These are phyloP conservation scores for Rhinocladiella mackenziei DNA, from an alignment of 2,329 filamentous ascomycete species.

Conservation along the genomic window DNA sequence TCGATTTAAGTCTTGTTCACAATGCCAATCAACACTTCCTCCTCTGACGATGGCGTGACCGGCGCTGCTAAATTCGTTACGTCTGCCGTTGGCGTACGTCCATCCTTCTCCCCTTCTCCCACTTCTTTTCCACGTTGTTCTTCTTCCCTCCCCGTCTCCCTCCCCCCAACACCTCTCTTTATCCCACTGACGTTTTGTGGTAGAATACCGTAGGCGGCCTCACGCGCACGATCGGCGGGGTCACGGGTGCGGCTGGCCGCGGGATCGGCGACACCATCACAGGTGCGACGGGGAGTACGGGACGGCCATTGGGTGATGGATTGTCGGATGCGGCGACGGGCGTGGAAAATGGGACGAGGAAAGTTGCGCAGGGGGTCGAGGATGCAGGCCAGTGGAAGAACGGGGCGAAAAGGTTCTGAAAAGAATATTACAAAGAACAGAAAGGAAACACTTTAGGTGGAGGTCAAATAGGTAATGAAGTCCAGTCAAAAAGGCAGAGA, in stretches of 20 bases:
- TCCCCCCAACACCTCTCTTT: too few relatives aligned
- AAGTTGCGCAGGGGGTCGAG: conserved; percentile 53
- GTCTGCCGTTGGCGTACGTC: conserved; percentile 45
- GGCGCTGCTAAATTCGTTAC: conserved; percentile 54
- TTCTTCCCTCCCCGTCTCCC: background rate
- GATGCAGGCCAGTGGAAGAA: conserved; percentile 53
- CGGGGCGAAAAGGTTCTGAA: conserved; percentile 21
- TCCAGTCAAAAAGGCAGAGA: background rate
- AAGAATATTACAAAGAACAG: background rate
- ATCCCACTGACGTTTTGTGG: too few relatives aligned
- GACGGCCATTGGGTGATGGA: conserved; percentile 54
- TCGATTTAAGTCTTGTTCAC: background rate
- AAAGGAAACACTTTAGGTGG: background rate
- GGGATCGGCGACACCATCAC: conserved; percentile 56
- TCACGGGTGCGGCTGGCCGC: conserved; percentile 55
- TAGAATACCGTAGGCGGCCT: conserved; percentile 53
- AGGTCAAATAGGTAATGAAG: background rate
- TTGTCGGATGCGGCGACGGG: conserved; percentile 52
- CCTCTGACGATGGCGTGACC: conserved; percentile 41
- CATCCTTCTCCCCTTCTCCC: background rate
- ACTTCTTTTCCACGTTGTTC: background rate
- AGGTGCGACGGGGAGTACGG: conserved; percentile 52
- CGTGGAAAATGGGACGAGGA: conserved; percentile 49
- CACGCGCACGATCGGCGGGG: conserved; percentile 50
- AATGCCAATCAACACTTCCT: conserved; percentile 27